phyloP scores from a whole-genome alignment of 1,284 basidiomycete genomes.

The Veloboletus limbatus region DNA sequence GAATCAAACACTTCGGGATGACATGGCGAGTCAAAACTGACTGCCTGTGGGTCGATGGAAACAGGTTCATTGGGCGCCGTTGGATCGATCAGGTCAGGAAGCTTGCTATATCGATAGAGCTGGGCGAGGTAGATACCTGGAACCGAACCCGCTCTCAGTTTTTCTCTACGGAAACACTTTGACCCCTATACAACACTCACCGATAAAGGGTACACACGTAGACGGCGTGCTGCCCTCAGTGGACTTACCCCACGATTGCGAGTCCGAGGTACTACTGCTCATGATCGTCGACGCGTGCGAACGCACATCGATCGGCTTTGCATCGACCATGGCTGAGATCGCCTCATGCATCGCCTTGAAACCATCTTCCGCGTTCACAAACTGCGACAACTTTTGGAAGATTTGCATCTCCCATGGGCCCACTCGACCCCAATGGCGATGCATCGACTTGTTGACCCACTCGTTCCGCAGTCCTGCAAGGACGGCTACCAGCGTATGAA shows the following conservation, averaged over 20 bases:
- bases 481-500: constrained; percentile 78
- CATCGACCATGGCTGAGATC: constrained; percentile 62
- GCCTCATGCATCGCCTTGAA: constrained; percentile 74
- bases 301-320: constrained; percentile 52
- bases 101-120: constrained; percentile 58
- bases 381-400: constrained; percentile 71
- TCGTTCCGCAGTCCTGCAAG: constrained; percentile 75
- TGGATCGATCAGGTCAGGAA: constrained; percentile 82
- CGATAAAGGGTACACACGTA: constrained; percentile 76
- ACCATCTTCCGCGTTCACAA: constrained; percentile 65
- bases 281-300: constrained; percentile 50
- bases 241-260: constrained; percentile 41
- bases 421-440: constrained; percentile 65
- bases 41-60: constrained; percentile 57
- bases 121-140: constrained; percentile 77
- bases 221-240: constrained; percentile 45
- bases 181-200: constrained; percentile 41
- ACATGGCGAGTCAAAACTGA: constrained; percentile 61
- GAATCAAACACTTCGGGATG: constrained; percentile 76
- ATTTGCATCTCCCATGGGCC: constrained; percentile 75
- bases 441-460: constrained; percentile 69
- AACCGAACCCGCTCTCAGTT: constrained; percentile 1
- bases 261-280: constrained; percentile 41
- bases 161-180: background rate
- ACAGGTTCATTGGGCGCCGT: constrained; percentile 71